phyloP scores from a whole-genome alignment of 768 basidiomycete species.

The Mycena capillaripes region DNA sequence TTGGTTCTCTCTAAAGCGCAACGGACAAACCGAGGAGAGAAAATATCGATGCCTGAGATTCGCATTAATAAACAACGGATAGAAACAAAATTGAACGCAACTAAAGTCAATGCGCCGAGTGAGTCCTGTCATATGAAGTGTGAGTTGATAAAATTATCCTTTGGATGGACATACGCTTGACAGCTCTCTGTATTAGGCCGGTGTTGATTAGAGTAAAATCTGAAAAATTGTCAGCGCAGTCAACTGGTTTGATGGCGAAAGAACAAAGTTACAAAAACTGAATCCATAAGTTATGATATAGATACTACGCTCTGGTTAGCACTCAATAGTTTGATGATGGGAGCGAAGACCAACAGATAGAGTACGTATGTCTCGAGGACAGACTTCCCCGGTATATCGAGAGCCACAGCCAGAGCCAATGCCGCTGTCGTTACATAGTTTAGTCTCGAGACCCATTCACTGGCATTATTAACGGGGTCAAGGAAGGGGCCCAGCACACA shows the following conservation, averaged over 20 bases:
- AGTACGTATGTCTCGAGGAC: conserved; percentile 75
- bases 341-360: conserved; percentile 65
- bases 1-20: not conserved
- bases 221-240: conserved; percentile 42
- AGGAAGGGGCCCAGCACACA: conserved; percentile 74
- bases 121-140: conserved; percentile 55
- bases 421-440: conserved; percentile 78
- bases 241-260: not conserved
- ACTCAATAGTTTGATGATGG: not conserved
- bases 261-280: conserved; percentile 64
- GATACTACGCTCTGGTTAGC: conserved; percentile 47
- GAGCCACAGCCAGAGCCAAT: conserved; percentile 73
- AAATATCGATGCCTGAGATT: conserved; percentile 78
- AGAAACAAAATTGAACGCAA: conserved; percentile 44
- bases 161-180: conserved; percentile 67
- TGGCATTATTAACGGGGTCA: conserved; percentile 80
- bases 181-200: conserved; percentile 61
- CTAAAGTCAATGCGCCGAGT: conserved; percentile 82
- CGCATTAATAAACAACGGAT: not conserved
- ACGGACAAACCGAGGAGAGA: conserved; percentile 74
- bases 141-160: not conserved
- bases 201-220: conserved; percentile 77
- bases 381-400: conserved; percentile 67
- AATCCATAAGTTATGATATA: conserved; percentile 77
- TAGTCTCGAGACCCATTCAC: conserved; percentile 79